Conservation (phyloP, 2,329 filamentous ascomycete species). For the Aspergillus sp. region DNA sequence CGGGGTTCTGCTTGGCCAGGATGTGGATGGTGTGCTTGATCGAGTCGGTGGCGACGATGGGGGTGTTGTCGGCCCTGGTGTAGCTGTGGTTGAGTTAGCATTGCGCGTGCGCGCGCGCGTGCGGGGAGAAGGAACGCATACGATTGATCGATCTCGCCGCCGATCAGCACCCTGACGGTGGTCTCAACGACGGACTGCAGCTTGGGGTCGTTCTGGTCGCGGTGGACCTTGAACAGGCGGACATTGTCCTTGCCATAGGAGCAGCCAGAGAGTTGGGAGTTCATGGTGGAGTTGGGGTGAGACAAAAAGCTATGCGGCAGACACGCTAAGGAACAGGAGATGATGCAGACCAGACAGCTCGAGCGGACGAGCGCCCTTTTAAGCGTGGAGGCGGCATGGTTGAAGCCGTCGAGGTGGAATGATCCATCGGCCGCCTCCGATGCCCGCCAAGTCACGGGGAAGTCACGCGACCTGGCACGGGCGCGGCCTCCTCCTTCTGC, state of each 20-base stretch:
- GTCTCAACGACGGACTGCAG: constrained; percentile 85
- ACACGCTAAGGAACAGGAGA: neutral
- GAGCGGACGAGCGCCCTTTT: neutral
- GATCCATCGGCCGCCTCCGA: constrained; percentile 29
- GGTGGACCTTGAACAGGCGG: constrained; percentile 90
- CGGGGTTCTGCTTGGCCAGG: constrained; percentile 83
- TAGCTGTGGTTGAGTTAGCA: constrained; percentile 51
- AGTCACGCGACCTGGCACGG: constrained; percentile 8
- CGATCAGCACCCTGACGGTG: constrained; percentile 84
- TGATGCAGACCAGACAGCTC: neutral
- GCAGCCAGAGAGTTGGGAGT: constrained; percentile 34
- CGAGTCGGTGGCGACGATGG: constrained; percentile 90
- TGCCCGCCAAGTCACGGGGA: constrained; percentile 18
- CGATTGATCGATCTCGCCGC: constrained; percentile 83
- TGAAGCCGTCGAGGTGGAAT: neutral
- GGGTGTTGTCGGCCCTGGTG: constrained; percentile 86
- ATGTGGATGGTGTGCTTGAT: constrained; percentile 98
- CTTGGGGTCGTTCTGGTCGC: constrained; percentile 63
- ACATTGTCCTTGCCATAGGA: constrained; percentile 77
- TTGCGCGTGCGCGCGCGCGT: neutral
- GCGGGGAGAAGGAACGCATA: constrained; percentile 34
- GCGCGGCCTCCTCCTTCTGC: constrained; percentile 22
- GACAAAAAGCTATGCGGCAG: neutral
- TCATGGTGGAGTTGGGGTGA: constrained; percentile 16
- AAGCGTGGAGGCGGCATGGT: neutral